Base-by-base conservation (phyloP, 768 basidiomycete genomes). In the Baorangia bicolor region DNA sequence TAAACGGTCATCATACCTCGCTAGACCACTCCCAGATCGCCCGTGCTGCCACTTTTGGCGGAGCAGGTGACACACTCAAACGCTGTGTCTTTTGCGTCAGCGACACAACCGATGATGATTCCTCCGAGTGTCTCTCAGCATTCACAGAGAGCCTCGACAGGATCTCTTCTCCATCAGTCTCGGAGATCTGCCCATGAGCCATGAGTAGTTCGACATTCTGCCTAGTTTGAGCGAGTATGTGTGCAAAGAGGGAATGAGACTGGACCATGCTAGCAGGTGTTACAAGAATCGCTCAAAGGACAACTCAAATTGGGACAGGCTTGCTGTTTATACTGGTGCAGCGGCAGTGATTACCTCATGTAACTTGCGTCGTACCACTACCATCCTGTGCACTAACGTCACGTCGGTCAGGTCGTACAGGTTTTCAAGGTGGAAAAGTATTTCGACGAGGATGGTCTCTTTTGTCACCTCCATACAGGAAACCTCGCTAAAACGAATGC, bases 181-280 rank as follows among this genome's bases (percentile, higher is more conserved):
- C 55, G 11, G 76, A 66, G 54, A 83, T 73, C 52, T 76, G 71
- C 53, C 73, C 66, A 57, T 82, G 75, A 5, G 70, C 53, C 2
- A 75, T 64, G 48, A 83, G 77, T 51, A 83, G 71, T 23, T 74
- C 68, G 54, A 83, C 65, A 59, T 83, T 82, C 46, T 74, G 64
- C 39, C 72, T 71, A 2, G 81, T 77, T 53, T 81, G 81, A 12
- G 74, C 61, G 53, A 83, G 55, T 51, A 84, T 67, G 60, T 83
- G 69, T 13, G 59, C 58, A 43, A 74, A 59, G 49, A 67, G 58
- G 28, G 60, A 39, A 27, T 63, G 51, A 25, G 60, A 23, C 25
- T 71, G 67, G 53, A 40, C 37, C 71, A 71, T 71, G 56, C 18
- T 67, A 39, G 39, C 39, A 28, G 34, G 39, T 37, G 45, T 21